Percentiles rank a stretch among this genome's conserved stretches.
phyloP scores from a whole-genome alignment of 108 stramenopile species.

The Cyclotella sp. region DNA sequence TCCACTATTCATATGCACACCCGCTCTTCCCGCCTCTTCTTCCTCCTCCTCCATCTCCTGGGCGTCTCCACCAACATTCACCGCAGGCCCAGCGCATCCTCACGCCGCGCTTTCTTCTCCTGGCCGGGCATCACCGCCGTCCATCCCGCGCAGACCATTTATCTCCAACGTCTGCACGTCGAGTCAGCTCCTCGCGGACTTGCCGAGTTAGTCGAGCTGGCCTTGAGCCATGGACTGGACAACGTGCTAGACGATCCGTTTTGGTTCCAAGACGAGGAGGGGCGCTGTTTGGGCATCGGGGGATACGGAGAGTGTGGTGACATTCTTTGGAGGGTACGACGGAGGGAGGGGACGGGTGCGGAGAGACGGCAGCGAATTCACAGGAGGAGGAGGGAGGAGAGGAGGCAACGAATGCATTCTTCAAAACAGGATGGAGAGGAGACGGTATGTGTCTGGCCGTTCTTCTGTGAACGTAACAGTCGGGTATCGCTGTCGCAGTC shows the following conservation, averaged over 20 bases:
- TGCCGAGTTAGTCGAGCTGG: slow-evolving; percentile 34
- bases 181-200: slow-evolving; percentile 35
- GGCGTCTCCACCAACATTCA: slow-evolving; percentile 60
- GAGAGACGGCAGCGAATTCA: slow-evolving; percentile 16
- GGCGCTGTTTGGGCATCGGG: slow-evolving; percentile 68
- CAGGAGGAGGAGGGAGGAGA: not conserved
- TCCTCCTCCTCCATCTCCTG: slow-evolving; percentile 63
- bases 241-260: slow-evolving; percentile 53
- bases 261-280: slow-evolving; percentile 80
- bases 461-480: slow-evolving; percentile 44
- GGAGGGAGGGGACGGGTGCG: slow-evolving; percentile 38
- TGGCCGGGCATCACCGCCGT: slow-evolving; percentile 61
- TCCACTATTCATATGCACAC: slow-evolving; percentile 39
- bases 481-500: slow-evolving; percentile 7
- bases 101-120: not conserved
- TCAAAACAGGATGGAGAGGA: not conserved
- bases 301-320: slow-evolving; percentile 82
- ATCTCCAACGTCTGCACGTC: slow-evolving; percentile 59
- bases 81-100: too few relatives aligned
- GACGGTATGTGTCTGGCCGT: slow-evolving; percentile 48
- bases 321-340: slow-evolving; percentile 68
- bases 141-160: slow-evolving; percentile 56
- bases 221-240: slow-evolving; percentile 20
- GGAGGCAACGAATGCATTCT: not conserved
- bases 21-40: slow-evolving; percentile 65